A percentile compares a stretch with the other conserved stretches of the same genome.
Conservation (phyloP, 176 grass and related monocot genomes). For the Lolium rigidum region DNA sequence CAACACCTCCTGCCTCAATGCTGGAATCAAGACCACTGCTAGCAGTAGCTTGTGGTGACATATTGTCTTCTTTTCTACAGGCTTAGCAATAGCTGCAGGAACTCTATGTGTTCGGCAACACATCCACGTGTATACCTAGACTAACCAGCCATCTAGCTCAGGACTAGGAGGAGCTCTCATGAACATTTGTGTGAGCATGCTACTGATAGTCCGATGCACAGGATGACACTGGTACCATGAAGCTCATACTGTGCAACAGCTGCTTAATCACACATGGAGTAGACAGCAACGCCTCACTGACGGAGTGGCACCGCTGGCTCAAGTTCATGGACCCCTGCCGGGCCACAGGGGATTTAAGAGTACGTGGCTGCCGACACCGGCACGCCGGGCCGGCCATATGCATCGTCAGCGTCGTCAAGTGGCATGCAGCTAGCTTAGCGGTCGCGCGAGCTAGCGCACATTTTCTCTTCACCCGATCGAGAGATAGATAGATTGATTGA, state of each 20-base stretch:
- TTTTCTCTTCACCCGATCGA: no score
- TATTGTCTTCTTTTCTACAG: not conserved
- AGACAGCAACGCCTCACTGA: conserved; percentile 17
- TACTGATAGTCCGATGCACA: not conserved
- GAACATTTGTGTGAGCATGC: not conserved
- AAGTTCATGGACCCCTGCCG: not conserved
- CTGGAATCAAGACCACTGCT: not conserved
- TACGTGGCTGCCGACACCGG: not conserved
- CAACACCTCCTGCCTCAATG: conserved; percentile 18
- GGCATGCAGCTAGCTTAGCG: no score
- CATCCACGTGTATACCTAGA: not conserved
- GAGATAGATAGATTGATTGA: not conserved
- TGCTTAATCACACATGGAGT: not conserved
- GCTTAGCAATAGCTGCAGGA: no score
- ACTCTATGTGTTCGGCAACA: not conserved
- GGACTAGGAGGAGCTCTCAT: no score
- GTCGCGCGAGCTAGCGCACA: no score
- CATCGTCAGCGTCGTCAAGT: no score
- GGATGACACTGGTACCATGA: not conserved
- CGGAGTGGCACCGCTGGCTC: not conserved
- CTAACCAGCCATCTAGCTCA: no score
- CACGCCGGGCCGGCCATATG: no score
- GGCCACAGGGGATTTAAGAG: not conserved
- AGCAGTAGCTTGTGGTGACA: not conserved
- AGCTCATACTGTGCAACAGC: not conserved